Percentiles rank a stretch among this genome's conserved stretches.
These are phyloP conservation scores for Citrus inodora DNA, from an alignment of 345 rosid genomes.

Conservation along the genomic window DNA sequence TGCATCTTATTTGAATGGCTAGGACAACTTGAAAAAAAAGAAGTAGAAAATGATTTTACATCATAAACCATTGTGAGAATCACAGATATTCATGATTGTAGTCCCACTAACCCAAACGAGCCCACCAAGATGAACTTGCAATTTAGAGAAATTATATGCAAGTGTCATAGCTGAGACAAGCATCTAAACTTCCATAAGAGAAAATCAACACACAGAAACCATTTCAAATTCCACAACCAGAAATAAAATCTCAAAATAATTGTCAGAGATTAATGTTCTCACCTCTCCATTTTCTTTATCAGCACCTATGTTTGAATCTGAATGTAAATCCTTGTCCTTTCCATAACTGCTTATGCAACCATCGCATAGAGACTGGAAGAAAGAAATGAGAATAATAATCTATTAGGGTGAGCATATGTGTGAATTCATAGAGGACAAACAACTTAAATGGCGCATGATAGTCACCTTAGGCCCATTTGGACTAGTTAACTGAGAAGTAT, in stretches of 20 bases:
- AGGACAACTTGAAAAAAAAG: too few species aligned
- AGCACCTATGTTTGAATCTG: constrained; percentile 12
- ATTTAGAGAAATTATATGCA: neutral
- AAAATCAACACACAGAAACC: neutral
- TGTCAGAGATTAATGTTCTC: neutral
- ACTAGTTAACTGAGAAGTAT: neutral
- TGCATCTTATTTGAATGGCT: neutral
- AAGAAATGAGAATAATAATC: constrained; percentile 1
- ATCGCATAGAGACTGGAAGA: constrained; percentile 17
- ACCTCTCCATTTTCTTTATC: constrained; percentile 23
- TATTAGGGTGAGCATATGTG: neutral
- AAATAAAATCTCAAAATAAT: constrained; percentile 5
- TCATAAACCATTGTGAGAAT: neutral
- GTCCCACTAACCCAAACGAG: neutral
- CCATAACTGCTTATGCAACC: constrained; percentile 6
- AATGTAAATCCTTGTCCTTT: constrained; percentile 8
- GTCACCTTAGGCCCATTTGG: constrained; percentile 2
- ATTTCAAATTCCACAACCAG: constrained; percentile 7
- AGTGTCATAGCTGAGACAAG: neutral
- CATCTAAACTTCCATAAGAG: neutral
- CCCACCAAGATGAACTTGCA: neutral
- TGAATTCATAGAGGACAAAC: neutral
- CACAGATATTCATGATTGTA: neutral
- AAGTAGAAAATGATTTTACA: neutral
- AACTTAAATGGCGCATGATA: neutral